Evolutionary conservation across 2,329 filamentous ascomycete species (phyloP).

Genomic region (Cercospora sesami): DNA sequence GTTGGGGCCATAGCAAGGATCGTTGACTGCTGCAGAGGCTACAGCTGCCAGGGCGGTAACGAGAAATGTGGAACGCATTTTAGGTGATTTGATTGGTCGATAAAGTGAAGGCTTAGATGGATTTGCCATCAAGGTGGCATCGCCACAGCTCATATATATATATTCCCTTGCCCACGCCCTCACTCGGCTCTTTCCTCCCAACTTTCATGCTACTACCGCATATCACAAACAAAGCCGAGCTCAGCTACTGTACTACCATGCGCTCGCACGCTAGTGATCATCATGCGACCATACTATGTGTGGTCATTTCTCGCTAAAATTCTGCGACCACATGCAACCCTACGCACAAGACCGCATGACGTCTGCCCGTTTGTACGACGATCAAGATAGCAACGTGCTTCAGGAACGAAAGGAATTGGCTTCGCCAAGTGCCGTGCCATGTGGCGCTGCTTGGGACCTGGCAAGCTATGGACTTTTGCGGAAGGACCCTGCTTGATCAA

Average conservation of each 20-base stretch:
- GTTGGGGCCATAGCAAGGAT: constrained; percentile 10
- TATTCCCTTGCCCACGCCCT: neutral
- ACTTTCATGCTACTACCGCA: neutral
- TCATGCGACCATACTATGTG: neutral
- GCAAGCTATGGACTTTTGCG: constrained; percentile 7
- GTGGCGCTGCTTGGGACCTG: neutral
- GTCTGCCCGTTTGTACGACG: neutral
- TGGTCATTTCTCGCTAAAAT: neutral
- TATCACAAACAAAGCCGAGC: neutral
- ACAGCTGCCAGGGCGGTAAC: neutral
- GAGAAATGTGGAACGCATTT: constrained; percentile 2
- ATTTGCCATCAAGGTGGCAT: constrained; percentile 1
- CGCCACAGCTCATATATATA: neutral
- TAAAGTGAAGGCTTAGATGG: neutral
- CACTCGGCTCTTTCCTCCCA: neutral
- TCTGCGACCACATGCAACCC: neutral
- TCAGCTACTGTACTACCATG: neutral
- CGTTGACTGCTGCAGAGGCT: constrained; percentile 6
- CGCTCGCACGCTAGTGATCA: neutral
- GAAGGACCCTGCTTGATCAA: constrained; percentile 8
- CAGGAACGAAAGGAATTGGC: neutral
- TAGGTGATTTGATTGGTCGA: neutral
- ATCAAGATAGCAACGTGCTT: neutral
- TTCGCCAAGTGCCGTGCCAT: constrained; percentile 4
- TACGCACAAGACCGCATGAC: neutral